These are phyloP conservation scores for Candida patagonica DNA, from an alignment of 805 yeast genomes.

Conservation along the genomic window DNA sequence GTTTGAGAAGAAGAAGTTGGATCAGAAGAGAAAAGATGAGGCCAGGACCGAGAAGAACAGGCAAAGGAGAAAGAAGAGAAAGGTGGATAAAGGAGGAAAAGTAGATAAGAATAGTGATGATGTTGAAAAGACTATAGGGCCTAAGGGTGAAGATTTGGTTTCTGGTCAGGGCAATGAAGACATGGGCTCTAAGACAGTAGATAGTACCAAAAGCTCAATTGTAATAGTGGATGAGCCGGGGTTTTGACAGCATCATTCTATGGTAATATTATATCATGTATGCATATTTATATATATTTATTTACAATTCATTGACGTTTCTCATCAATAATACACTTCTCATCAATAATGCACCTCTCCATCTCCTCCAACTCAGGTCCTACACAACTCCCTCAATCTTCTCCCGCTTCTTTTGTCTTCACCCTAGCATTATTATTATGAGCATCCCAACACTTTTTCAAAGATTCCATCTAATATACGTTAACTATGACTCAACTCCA, in stretches of 20 bases:
- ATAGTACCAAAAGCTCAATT: too few species aligned
- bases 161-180: background rate
- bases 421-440: slow-evolving; percentile 38
- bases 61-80: slow-evolving; percentile 10
- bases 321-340: too few species aligned
- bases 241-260: too few species aligned
- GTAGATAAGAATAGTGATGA: background rate
- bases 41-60: slow-evolving; percentile 24
- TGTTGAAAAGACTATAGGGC: background rate
- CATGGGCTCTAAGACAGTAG: background rate
- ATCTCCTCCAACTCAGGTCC: too few species aligned
- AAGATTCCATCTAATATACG: slow-evolving; percentile 40
- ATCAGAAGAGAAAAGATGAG: slow-evolving; percentile 16
- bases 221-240: too few species aligned
- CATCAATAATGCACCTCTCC: too few species aligned
- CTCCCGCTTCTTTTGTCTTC: background rate
- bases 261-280: too few species aligned
- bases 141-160: background rate
- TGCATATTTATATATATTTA: too few species aligned
- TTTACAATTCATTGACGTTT: too few species aligned
- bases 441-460: slow-evolving; percentile 53
- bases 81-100: background rate
- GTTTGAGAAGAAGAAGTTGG: slow-evolving; percentile 17
- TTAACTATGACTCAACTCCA: background rate
- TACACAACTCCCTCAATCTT: too few species aligned